phyloP scores from a whole-genome alignment of 2,329 filamentous ascomycete species.

The Penicillium sp. region DNA sequence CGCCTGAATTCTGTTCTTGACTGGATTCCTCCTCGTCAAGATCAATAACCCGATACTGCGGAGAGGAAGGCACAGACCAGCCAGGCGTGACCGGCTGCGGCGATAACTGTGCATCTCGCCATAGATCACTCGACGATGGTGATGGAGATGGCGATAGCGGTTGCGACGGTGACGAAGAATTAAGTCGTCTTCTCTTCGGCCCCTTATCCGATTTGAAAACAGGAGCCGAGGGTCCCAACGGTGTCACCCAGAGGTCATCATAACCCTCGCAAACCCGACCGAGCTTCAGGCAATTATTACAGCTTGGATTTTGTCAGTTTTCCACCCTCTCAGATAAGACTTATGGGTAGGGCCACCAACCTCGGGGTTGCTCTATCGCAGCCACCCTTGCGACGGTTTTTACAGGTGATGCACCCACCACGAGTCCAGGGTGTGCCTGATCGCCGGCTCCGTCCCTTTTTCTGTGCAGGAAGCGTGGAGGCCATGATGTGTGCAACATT shows the following conservation, averaged over 20 bases:
- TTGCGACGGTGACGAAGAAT: conserved; percentile 24
- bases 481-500: conserved; percentile 9
- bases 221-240: conserved; percentile 40
- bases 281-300: conserved; percentile 42
- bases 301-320: conserved; percentile 16
- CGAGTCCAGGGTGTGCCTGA: conserved; percentile 44
- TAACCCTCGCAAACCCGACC: conserved; percentile 48
- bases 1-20: conserved; percentile 1
- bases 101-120: conserved; percentile 20
- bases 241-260: conserved; percentile 45
- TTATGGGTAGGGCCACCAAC: conserved; percentile 25
- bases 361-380: conserved; percentile 48
- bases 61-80: conserved; percentile 18
- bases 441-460: conserved; percentile 35
- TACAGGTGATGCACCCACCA: conserved; percentile 50
- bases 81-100: conserved; percentile 16
- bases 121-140: conserved; percentile 20
- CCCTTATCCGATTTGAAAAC: conserved; percentile 35
- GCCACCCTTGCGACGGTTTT: conserved; percentile 44
- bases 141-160: conserved; percentile 23
- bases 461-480: conserved; percentile 20
- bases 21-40: neutral
- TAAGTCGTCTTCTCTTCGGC: conserved; percentile 33
- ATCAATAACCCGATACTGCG: conserved; percentile 12
- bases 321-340: neutral